These are phyloP conservation scores for Paecilomyces formosus DNA, from an alignment of 2,329 filamentous ascomycete genomes.

Conservation along the genomic window DNA sequence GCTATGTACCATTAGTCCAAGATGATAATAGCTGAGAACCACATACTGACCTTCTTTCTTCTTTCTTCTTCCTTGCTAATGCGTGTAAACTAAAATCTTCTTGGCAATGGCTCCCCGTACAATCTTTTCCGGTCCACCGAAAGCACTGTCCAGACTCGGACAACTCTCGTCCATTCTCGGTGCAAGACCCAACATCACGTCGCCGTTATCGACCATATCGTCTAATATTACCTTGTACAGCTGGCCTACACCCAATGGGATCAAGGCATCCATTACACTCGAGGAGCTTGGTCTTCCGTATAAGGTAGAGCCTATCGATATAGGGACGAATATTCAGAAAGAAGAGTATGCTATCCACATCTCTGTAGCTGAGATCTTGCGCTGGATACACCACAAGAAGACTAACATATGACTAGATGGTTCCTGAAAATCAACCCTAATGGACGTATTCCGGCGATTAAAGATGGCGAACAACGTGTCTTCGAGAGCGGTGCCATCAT, in stretches of 20 bases:
- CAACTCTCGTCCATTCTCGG: not conserved
- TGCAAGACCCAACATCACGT: not conserved
- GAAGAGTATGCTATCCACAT: constrained; percentile 17
- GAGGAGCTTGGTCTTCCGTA: constrained; percentile 30
- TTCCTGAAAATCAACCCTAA: constrained; percentile 44
- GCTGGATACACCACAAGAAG: not conserved
- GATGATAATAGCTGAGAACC: too few relatives aligned
- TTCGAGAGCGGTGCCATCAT: constrained; percentile 42
- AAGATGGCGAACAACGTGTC: constrained; percentile 31
- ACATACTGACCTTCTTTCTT: too few relatives aligned
- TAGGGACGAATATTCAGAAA: constrained; percentile 38
- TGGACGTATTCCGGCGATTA: constrained; percentile 41
- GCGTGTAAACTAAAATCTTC: not conserved
- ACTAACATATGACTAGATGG: constrained; percentile 21
- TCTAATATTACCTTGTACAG: constrained; percentile 21
- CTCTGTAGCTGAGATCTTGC: not conserved
- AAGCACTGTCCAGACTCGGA: not conserved
- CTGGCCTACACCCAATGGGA: constrained; percentile 24
- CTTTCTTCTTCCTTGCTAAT: too few relatives aligned
- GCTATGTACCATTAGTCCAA: too few relatives aligned
- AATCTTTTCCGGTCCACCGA: not conserved
- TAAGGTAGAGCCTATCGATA: constrained; percentile 31
- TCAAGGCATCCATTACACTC: constrained; percentile 30
- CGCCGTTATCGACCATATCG: not conserved
- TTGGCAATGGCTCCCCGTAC: not conserved